Evolutionary conservation across 169 alveolate species (phyloP).

Genomic region (Ichthyophthirius multifiliis): DNA sequence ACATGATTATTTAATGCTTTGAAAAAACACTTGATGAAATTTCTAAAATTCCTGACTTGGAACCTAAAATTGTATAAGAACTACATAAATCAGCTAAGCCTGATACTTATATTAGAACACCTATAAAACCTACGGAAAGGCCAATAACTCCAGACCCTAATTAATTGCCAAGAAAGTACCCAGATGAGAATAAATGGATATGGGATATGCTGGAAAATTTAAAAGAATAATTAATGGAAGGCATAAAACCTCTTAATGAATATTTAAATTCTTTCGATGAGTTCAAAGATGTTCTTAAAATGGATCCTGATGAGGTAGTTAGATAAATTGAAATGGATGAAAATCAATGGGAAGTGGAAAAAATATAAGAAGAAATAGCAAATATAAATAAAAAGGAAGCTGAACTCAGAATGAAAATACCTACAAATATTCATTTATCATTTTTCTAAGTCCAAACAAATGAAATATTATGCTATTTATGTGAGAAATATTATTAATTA

Average conservation of each 20-base stretch:
- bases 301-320: conserved; percentile 79
- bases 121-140: conserved; percentile 81
- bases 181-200: conserved; percentile 90
- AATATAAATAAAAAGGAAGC: conserved; percentile 77
- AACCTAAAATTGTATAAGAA: conserved; percentile 86
- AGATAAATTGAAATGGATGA: conserved; percentile 67
- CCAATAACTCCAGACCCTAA: conserved; percentile 80
- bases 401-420: conserved; percentile 78
- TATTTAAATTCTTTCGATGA: conserved; percentile 81
- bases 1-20: conserved; percentile 77
- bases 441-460: conserved; percentile 87
- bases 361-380: conserved; percentile 77
- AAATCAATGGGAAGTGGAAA: conserved; percentile 69
- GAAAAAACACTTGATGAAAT: conserved; percentile 89
- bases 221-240: conserved; percentile 58
- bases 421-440: conserved; percentile 80
- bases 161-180: conserved; percentile 73
- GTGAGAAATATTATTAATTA: conserved; percentile 78
- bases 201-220: conserved; percentile 80
- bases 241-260: conserved; percentile 82
- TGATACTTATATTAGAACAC: conserved; percentile 76
- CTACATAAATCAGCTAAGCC: conserved; percentile 85
- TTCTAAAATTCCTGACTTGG: conserved; percentile 88
- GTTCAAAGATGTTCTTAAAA: conserved; percentile 79
- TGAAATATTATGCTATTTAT: conserved; percentile 81